Evolutionary conservation across 371 early-diverging fungal genomes (phyloP).

Genomic region (Apophysomyces sp.): DNA sequence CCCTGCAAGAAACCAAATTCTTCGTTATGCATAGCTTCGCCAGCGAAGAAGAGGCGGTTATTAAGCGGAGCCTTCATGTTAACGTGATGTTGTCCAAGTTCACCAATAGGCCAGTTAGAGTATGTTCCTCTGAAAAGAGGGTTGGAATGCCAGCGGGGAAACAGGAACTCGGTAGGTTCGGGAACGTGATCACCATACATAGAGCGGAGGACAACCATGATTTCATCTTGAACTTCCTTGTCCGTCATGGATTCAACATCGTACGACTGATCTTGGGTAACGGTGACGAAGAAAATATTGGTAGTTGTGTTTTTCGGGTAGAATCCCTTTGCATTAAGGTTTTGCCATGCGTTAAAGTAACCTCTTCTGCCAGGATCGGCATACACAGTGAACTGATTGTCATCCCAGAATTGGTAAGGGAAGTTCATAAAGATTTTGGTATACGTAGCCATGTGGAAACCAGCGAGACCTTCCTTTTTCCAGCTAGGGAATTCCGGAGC

Average conservation of each 20-base stretch:
- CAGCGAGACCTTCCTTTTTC: slow-evolving; percentile 44
- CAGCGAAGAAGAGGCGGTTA: slow-evolving; percentile 45
- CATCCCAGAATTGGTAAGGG: slow-evolving; percentile 46
- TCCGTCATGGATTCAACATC: slow-evolving; percentile 24
- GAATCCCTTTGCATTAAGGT: slow-evolving; percentile 28
- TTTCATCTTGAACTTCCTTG: slow-evolving; percentile 27
- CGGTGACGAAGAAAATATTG: slow-evolving; percentile 36
- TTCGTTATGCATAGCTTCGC: slow-evolving; percentile 39
- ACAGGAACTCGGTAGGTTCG: slow-evolving; percentile 23
- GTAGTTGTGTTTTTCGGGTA: slow-evolving; percentile 21
- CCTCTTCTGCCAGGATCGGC: slow-evolving; percentile 41
- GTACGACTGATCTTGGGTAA: slow-evolving; percentile 33
- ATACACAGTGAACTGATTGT: slow-evolving; percentile 41
- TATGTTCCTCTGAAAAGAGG: slow-evolving; percentile 39
- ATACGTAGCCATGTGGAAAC: slow-evolving; percentile 53
- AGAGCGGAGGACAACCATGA: slow-evolving; percentile 26
- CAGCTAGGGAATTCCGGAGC: slow-evolving; percentile 37
- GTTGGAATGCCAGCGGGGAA: slow-evolving; percentile 37
- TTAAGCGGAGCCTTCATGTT: slow-evolving; percentile 45
- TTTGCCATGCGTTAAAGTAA: slow-evolving; percentile 34
- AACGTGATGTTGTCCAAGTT: slow-evolving; percentile 37
- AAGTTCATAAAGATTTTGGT: slow-evolving; percentile 51
- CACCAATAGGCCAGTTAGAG: slow-evolving; percentile 51
- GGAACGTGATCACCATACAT: slow-evolving; percentile 41
- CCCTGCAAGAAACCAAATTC: slow-evolving; percentile 50